phyloP scores from a whole-genome alignment of 2,329 filamentous ascomycete genomes.

The Aspergillus phoenicis region DNA sequence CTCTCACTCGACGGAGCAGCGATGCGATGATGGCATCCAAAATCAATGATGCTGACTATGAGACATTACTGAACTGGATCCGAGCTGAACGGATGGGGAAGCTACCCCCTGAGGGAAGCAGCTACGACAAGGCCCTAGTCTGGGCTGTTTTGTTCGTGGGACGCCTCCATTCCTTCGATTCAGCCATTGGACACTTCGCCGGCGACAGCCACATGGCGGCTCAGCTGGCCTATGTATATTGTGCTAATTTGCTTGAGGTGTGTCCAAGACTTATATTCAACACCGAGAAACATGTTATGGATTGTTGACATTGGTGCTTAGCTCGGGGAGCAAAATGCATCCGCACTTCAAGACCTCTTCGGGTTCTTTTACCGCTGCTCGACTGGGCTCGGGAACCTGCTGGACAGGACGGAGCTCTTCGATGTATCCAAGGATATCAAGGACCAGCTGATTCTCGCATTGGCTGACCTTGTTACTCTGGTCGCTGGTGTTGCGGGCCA shows the following conservation, averaged over 20 bases:
- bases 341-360: slow-evolving; percentile 54
- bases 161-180: slow-evolving; percentile 40
- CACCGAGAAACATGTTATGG: no score
- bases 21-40: slow-evolving; percentile 9
- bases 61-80: slow-evolving; percentile 38
- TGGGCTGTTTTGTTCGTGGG: slow-evolving; percentile 45
- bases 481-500: slow-evolving; percentile 36
- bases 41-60: slow-evolving; percentile 14
- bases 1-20: slow-evolving; percentile 10
- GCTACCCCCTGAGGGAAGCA: slow-evolving; percentile 44
- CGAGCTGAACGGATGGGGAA: slow-evolving; percentile 41
- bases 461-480: slow-evolving; percentile 39
- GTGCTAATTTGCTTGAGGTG: slow-evolving; percentile 52
- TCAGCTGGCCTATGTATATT: slow-evolving; percentile 53
- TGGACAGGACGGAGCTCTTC: slow-evolving; percentile 52
- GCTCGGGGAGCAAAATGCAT: slow-evolving; percentile 52
- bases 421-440: slow-evolving; percentile 51
- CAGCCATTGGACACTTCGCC: slow-evolving; percentile 38
- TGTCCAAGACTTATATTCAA: background rate
- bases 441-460: slow-evolving; percentile 47
- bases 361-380: slow-evolving; percentile 55
- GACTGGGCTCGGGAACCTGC: slow-evolving; percentile 43
- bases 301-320: slow-evolving; percentile 18
- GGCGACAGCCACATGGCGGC: slow-evolving; percentile 46
- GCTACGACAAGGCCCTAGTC: slow-evolving; percentile 44